Base-by-base conservation (phyloP, 441 rosid genomes). In the Metrosideros polymorpha region DNA sequence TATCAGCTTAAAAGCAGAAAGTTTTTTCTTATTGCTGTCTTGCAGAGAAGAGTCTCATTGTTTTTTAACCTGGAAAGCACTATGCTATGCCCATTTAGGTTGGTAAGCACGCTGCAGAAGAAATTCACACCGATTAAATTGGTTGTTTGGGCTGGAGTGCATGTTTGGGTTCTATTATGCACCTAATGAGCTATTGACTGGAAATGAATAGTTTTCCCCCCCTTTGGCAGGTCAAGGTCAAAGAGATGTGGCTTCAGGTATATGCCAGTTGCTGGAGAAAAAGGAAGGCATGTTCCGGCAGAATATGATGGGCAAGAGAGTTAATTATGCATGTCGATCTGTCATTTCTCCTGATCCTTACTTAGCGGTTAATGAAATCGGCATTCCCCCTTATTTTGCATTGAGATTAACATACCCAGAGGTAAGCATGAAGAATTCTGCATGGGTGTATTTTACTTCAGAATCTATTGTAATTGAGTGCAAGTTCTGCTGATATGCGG, bases 221-320 rank as follows among this genome's bases (percentile, higher is more conserved):
- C 84, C 47, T 84, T 84, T 89, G 57, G 71, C 91, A 95, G 98
- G 93, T 89, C 91, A 91, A 89, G 92, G 94, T 91, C 92, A 90
- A 91, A 94, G 83, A 93, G 97, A 96, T 59, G 88, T 87, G 71
- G 89, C 90, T 83, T 85, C 93, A 29, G 99, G 99, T 85, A 96
- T 97, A 89, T 93, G 96, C 88, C 99, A 98, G 89, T 91, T 97
- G 92, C 95, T 98, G 88, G 99, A 98, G 93, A 98, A 93, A 89
- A 98, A 98, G 89, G 99, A 98, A 91, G 99, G 99, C 85, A 86
- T 98, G 84, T 98, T 97, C 88, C 98, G 99, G 61, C 99, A 98
- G 88, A 98, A 97, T 89, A 93, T 98, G 99, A 98, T 98, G 99
- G 99, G 99, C 87, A 98, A 98, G 94, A 93, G 99, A 90, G 99